Conservation (phyloP, 2,329 filamentous ascomycete species). For the Exophiala oligosperma region DNA sequence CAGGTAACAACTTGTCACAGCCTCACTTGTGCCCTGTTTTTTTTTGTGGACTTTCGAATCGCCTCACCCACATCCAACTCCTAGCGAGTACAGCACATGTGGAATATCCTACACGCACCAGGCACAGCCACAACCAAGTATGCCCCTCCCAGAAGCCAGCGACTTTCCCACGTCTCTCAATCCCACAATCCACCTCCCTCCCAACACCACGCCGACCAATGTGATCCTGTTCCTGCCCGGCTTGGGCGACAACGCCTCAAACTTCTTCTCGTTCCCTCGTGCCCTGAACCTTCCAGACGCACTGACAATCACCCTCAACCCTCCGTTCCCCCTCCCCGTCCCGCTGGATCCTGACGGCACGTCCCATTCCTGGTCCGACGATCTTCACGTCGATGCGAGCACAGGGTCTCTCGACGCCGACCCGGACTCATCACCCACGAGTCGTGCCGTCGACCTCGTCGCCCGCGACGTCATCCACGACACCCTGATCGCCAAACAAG, state of each 20-base stretch:
- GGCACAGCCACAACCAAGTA: background rate
- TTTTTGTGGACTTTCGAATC: no score
- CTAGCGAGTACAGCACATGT: no score
- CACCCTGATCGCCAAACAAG: constrained; percentile 56
- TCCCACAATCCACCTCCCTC: constrained; percentile 40
- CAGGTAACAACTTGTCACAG: background rate
- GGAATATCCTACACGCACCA: background rate
- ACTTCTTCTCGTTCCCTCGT: constrained; percentile 69
- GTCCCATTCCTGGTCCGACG: constrained; percentile 66
- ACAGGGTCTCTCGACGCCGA: constrained; percentile 55
- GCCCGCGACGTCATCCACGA: constrained; percentile 53
- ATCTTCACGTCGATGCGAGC: constrained; percentile 54
- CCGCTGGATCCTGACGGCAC: constrained; percentile 54
- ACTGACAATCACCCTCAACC: constrained; percentile 71
- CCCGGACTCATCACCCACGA: constrained; percentile 60
- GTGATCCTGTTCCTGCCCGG: constrained; percentile 82
- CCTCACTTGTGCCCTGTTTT: background rate
- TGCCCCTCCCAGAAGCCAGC: constrained; percentile 17
- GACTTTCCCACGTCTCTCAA: constrained; percentile 49
- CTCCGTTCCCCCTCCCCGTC: constrained; percentile 67
- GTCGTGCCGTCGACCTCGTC: constrained; percentile 49
- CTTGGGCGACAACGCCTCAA: constrained; percentile 70
- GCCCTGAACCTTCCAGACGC: constrained; percentile 75
- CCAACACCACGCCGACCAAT: constrained; percentile 41
- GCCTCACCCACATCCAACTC: no score